phyloP scores from a whole-genome alignment of 352 stramenopile genomes.

The Phytopythium boreale region DNA sequence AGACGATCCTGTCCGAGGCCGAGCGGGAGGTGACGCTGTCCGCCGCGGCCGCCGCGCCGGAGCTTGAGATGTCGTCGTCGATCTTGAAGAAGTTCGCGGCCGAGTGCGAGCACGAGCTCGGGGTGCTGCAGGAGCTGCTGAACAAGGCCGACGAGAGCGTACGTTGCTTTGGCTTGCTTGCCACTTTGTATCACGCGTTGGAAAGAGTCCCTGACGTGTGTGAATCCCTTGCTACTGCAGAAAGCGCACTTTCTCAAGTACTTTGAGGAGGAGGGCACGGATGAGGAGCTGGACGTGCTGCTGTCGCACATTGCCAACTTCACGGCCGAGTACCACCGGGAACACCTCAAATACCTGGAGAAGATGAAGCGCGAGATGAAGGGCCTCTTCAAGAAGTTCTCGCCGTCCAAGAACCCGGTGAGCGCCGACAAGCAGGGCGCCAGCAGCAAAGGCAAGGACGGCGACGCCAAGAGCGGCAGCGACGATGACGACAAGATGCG shows the following conservation, averaged over 20 bases:
- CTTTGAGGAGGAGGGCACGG: slow-evolving; percentile 80
- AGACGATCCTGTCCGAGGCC: slow-evolving; percentile 52
- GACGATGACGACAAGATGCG: not conserved
- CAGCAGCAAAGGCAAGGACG: not conserved
- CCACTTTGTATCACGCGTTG: not conserved
- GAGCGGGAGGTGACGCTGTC: slow-evolving; percentile 21
- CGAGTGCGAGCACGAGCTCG: slow-evolving; percentile 59
- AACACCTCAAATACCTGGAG: slow-evolving; percentile 66
- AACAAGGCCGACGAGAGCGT: slow-evolving; percentile 53
- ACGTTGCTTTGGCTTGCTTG: slow-evolving; percentile 12
- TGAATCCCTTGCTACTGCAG: slow-evolving; percentile 14
- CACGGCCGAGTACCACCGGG: slow-evolving; percentile 63
- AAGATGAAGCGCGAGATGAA: slow-evolving; percentile 42
- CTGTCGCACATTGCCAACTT: slow-evolving; percentile 75
- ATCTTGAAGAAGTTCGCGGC: slow-evolving; percentile 58
- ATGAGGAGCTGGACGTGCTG: slow-evolving; percentile 75
- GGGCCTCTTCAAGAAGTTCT: slow-evolving; percentile 29
- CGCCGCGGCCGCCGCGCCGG: slow-evolving; percentile 22
- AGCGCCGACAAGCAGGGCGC: not conserved
- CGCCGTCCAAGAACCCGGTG: slow-evolving; percentile 22
- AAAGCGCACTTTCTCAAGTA: slow-evolving; percentile 80
- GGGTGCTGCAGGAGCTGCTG: slow-evolving; percentile 42
- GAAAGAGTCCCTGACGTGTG: not conserved
- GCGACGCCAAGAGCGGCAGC: not conserved
- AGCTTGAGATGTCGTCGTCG: slow-evolving; percentile 33